These are phyloP conservation scores for Cladosporium sphaerospermum DNA, from an alignment of 2,329 filamentous ascomycete genomes.

Conservation along the genomic window DNA sequence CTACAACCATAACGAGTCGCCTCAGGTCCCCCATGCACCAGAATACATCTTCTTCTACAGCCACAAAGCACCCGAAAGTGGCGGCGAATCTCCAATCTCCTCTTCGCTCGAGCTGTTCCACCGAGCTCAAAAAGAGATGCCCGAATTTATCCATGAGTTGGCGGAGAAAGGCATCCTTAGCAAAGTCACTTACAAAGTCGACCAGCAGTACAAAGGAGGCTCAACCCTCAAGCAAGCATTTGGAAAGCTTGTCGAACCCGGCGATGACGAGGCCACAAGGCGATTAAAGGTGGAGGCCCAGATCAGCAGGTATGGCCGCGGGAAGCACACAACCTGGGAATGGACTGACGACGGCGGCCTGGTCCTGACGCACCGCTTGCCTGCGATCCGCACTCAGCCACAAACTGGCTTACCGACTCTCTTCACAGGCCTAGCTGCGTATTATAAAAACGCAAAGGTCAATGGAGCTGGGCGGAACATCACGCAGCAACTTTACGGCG, in stretches of 20 bases:
- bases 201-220: slow-evolving; percentile 41
- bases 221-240: slow-evolving; percentile 44
- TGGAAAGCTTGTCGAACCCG: slow-evolving; percentile 42
- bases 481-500: slow-evolving; percentile 40
- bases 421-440: slow-evolving; percentile 42
- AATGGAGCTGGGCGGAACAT: slow-evolving; percentile 27
- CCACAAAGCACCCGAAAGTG: slow-evolving; percentile 32
- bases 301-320: slow-evolving; percentile 43
- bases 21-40: slow-evolving; percentile 46
- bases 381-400: slow-evolving; percentile 44
- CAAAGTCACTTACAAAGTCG: slow-evolving; percentile 37
- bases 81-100: slow-evolving; percentile 43
- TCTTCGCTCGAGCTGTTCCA: slow-evolving; percentile 44
- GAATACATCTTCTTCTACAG: slow-evolving; percentile 48
- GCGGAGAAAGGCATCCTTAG: slow-evolving; percentile 42
- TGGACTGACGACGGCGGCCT: slow-evolving; percentile 40
- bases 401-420: slow-evolving; percentile 41
- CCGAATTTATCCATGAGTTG: slow-evolving; percentile 40
- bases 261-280: slow-evolving; percentile 37
- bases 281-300: slow-evolving; percentile 44
- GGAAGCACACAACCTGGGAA: slow-evolving; percentile 43
- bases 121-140: slow-evolving; percentile 41
- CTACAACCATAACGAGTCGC: slow-evolving; percentile 48
- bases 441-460: slow-evolving; percentile 35
- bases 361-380: slow-evolving; percentile 41